Evolutionary conservation across 148 eudicot species (phyloP), one percentile per base, ranked within the genome.

Genomic region (Amaranthus cruentus): DNA sequence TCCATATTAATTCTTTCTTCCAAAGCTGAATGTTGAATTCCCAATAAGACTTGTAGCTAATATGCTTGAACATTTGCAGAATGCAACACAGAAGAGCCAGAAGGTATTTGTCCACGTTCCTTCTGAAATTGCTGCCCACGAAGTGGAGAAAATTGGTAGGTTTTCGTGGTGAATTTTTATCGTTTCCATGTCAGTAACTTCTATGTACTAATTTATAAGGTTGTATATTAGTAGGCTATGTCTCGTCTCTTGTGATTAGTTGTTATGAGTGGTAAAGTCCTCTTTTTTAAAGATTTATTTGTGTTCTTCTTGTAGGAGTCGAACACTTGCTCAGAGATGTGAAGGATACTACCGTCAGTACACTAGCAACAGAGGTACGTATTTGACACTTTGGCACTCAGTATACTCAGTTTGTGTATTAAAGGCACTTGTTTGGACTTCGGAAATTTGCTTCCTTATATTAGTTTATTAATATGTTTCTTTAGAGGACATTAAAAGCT

Each of bases 311-410:
- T 83, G 62, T 80, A 95, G 98, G 98, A 43, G 98, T 95, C 75
- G 98, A 95, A 75, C 98, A 95, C 87, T 87, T 95, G 84, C 87
- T 95, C 61, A 91, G 98, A 80, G 98, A 95, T 73, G 98, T 95
- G 84, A 95, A 90, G 83, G 98, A 95, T 81, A 95, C 98, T 58
- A 95, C 96, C 50, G 87, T 95, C 78, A 91, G 98, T 77, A 95
- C 98, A 44, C 88, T 95, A 59, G 98, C 98, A 54, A 91, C 98
- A 5, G 97, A 95, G 97, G 98, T 86, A 67, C 72, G 49, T 9
- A 56, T 47, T 38, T 15, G 6, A 9, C 4, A 57, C 59, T 47
- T 63, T 43, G 14, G 66, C 50, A 47, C 12, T 3, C 6, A 6
- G 9, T 47, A 1, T 72, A 0, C 8, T 56, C 28, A 15, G 6